Evolutionary conservation across 139 green algal genomes (phyloP), one percentile per base, ranked within the genome.

Genomic region (Chlorella sp.): DNA sequence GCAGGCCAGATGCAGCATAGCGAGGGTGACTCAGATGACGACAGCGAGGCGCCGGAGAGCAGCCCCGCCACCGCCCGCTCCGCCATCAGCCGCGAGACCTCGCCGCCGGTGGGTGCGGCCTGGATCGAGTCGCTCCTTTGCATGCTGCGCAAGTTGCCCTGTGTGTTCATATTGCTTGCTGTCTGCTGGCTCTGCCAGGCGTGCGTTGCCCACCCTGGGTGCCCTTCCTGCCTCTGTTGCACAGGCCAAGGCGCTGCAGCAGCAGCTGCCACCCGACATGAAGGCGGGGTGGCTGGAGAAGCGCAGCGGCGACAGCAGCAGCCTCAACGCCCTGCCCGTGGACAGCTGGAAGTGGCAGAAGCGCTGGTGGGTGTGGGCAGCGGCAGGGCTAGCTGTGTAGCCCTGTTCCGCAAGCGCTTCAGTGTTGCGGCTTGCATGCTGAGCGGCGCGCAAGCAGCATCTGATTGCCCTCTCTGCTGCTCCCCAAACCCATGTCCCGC

Each of bases 231-330:
- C 64, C 38, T 81, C 55, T 47, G 18, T n/a, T 34, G 28, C 47
- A 38, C 76, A 82, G 76, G 28, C 30, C 76, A 82, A 82, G 76
- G 25, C 36, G 57, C 60, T 63, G 12, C 34, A 47, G 55, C 57
- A 62, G 78, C 34, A 47, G 55, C 57, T 70, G 78, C 41, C 78
- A 0, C 85, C 67, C 44, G 88, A 91, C 64, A 57, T 91, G 32
- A 91, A 91, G 57, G 63, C 36, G 55, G 90, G 92, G 12, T 95
- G 87, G 67, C 74, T 95, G 65, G 93, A 95, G 78, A 95, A 95
- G 88, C 84, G 90, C 5, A 91, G 89, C 25, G 90, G 87, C 12
- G 93, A 94, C 68, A 81, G 88, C 44, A 90, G 83, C 80, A 90
- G 74, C 70, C 84, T 92, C 63, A 83, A 88, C 51, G 86, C 81